Evolutionary conservation across 1,139 yeast genomes (phyloP).

Genomic region (Suhomyces chickasaworum): DNA sequence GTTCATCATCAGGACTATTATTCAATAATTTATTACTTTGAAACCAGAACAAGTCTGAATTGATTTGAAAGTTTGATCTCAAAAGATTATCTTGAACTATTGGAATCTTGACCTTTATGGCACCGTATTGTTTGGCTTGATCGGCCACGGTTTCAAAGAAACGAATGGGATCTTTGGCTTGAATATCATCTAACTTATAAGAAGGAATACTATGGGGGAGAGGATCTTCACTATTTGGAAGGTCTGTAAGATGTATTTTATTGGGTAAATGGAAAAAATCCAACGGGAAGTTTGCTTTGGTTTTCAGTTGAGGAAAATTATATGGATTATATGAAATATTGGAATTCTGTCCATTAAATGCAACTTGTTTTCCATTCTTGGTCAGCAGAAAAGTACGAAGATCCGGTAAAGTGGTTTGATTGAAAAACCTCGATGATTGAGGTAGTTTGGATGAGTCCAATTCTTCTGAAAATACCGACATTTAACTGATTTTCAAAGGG

Average conservation of each 20-base stretch:
- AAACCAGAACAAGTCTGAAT: constrained; percentile 55
- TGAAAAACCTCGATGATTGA: constrained; percentile 39
- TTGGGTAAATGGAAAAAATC: constrained; percentile 36
- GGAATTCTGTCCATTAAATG: constrained; percentile 32
- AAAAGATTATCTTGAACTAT: constrained; percentile 41
- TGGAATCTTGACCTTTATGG: constrained; percentile 71
- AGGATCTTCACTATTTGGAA: constrained; percentile 16
- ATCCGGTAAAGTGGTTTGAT: constrained; percentile 32
- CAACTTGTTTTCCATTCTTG: constrained; percentile 22
- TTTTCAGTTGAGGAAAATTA: constrained; percentile 44
- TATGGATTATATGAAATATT: constrained; percentile 47
- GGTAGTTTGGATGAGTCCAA: constrained; percentile 29
- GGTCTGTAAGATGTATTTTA: constrained; percentile 29
- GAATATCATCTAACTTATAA: constrained; percentile 45
- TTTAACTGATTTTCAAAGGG: background rate
- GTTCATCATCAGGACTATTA: constrained; percentile 34
- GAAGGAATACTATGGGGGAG: constrained; percentile 26
- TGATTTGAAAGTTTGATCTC: constrained; percentile 31
- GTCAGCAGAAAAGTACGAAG: constrained; percentile 27
- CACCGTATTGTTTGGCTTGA: constrained; percentile 61
- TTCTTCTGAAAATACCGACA: constrained; percentile 18
- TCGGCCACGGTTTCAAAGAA: constrained; percentile 51
- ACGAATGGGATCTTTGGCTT: constrained; percentile 51
- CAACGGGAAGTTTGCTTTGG: constrained; percentile 42
- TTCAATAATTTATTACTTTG: constrained; percentile 45